Evolutionary conservation across 2,329 filamentous ascomycete species (phyloP), one percentile per base, ranked within the genome.

Genomic region (Fusarium sp.): DNA sequence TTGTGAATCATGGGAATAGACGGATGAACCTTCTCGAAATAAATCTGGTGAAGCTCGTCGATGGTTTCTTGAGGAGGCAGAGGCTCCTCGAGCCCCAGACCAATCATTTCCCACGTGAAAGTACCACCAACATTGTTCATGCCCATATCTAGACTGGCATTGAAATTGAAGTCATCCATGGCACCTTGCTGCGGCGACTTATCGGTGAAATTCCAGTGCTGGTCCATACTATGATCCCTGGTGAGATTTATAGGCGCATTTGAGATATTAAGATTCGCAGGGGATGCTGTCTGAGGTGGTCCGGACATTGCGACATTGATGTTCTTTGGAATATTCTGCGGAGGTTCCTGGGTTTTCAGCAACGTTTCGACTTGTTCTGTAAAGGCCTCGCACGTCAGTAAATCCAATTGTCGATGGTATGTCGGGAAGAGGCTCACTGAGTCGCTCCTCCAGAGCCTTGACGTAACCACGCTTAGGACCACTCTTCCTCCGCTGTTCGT

Each of bases 391-490:
- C 52, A 61, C 31, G 58, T 77, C 49, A 77, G 64, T 46, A 49
- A 60, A 70, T 69, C 57, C 76, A 74, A 31, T 62, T 65, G 52
- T 44, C 37, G 41, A 39, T 48, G 54, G 27, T 56, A 25, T 42
- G 25, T 57, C 42, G n/a, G 31, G 31, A 48, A 52, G 57, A 42
- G 18, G 66, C 92, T 84, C 87, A 97, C 94, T 95, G 78, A 99
- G 84, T 80, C 96, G 90, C 80, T 97, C 95, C 82, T 98, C 96
- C 75, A 98, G 84, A 66, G 94, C 92, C 85, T 97, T 97, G 69
- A 97, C 95, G 80, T 98, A 97, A 76, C 95, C 95, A 79, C 95
- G 89, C 85, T 97, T 97, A 5, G 95, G 95, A 6, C 95, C 95
- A 80, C 94, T 97, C 89, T 97, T 97, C 83, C 94, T 93, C 80